Base-by-base conservation (phyloP, 148 eudicot species). In the Cornus controversa region DNA sequence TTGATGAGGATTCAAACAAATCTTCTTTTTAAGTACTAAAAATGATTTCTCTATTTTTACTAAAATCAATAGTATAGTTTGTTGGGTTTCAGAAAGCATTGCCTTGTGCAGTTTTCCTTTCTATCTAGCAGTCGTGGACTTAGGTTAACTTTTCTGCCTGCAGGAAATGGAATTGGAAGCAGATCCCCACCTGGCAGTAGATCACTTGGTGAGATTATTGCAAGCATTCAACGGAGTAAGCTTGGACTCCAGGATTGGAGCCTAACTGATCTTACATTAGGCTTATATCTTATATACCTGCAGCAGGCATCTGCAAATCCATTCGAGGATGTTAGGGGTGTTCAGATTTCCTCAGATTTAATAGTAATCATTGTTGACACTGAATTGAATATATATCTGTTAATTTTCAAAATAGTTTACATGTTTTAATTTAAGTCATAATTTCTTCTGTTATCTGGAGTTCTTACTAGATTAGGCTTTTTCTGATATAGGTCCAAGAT, bases 191-290 rank as follows among this genome's bases (percentile, higher is more conserved):
- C 93, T 50, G 83, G 77, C 74, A 87, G 81, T 86, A 92, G 89
- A 75, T 85, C 97, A 75, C 85, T 93, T 67, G 75, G 89, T 37
- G 97, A 93, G 74, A 93, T 93, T 45, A 53, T 88, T 80, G 83
- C 96, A 34, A 90, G 94, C 80, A 89, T 95, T 69, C 99, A 93
- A 78, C 85, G 84, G 80, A 93, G 96, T 80, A 91, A 91, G 86
- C 72, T 82, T 81, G 99, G 97, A 71, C 66, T 95, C 73, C 90
- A 93, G 73, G 93, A 95, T 83, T 95, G 99, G 99, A 95, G 94
- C 82, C 82, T 93, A 62, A 86, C 93, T 83, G 97, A 95, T 86
- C 93, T 95, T 79, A 95, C 97, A 31, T 77, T 95, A 75, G 99
- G 99, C 70, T 83, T 95, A 70, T 95, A 87, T 82, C 97, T 95